Conservation (phyloP, 2,329 filamentous ascomycete genomes). For the Phyllosticta capitalensis region DNA sequence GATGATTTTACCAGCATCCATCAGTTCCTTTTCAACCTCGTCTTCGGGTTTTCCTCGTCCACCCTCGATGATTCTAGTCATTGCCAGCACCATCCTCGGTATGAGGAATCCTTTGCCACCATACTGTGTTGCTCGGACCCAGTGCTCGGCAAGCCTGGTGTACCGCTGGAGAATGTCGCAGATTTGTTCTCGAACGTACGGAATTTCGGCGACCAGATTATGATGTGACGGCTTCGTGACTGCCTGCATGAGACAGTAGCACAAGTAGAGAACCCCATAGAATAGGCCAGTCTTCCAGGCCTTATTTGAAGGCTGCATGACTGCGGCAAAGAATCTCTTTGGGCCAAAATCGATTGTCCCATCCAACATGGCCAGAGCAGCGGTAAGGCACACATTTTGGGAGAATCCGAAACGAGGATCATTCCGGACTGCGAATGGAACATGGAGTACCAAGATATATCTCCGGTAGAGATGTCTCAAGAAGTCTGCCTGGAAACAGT, state of each 20-base stretch:
- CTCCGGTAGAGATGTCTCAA: conserved; percentile 1
- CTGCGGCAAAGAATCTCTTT: not conserved
- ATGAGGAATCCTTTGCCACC: conserved; percentile 8
- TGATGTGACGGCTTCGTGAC: not conserved
- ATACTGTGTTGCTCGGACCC: conserved; percentile 4
- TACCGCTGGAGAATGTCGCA: not conserved
- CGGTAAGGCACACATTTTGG: conserved; percentile 1
- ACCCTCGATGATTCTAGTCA: conserved; percentile 3
- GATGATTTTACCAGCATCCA: not conserved
- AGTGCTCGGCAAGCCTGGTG: conserved; percentile 5
- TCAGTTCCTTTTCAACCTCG: not conserved
- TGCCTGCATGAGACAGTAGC: not conserved
- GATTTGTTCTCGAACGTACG: not conserved
- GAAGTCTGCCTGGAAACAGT: not conserved
- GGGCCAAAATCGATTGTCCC: not conserved
- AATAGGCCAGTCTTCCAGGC: not conserved
- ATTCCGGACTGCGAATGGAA: not conserved
- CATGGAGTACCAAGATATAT: conserved; percentile 1
- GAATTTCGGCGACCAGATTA: not conserved
- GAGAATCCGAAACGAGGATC: conserved; percentile 2
- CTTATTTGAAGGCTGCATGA: too few relatives aligned
- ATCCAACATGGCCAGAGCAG: conserved; percentile 1
- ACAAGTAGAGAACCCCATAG: conserved; percentile 6
- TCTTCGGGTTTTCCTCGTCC: not conserved
- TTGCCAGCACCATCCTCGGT: conserved; percentile 6